Percentiles rank a stretch among this genome's conserved stretches.
Conservation (phyloP, 2,329 filamentous ascomycete genomes). For the Arthroderma uncinatum region DNA sequence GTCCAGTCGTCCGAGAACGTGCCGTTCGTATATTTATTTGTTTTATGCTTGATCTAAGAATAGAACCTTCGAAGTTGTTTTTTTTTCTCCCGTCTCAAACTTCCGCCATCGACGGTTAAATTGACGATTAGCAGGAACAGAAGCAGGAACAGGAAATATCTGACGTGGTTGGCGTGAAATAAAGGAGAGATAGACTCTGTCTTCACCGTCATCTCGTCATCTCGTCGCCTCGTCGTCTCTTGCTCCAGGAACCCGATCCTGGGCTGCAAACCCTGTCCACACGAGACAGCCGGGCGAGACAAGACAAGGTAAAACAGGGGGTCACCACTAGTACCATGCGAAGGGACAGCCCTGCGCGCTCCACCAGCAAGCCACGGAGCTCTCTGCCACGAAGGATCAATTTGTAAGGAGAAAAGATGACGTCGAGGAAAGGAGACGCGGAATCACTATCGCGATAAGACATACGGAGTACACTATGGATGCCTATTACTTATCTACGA, state of each 20-base stretch:
- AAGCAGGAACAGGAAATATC: background rate
- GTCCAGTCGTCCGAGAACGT: conserved; percentile 2
- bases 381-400: background rate
- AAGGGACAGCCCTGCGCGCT: background rate
- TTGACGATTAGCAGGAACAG: background rate
- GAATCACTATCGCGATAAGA: background rate
- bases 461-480: background rate
- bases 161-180: background rate
- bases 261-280: background rate
- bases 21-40: background rate
- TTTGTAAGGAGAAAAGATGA: background rate
- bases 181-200: background rate
- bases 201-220: background rate
- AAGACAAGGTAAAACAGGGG: conserved; percentile 2
- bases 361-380: background rate
- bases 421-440: too few species aligned
- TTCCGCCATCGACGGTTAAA: background rate
- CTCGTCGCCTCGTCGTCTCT: too few species aligned
- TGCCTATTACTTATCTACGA: background rate
- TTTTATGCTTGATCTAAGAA: conserved; percentile 1
- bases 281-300: background rate
- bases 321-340: background rate
- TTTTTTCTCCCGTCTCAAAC: background rate
- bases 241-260: background rate
- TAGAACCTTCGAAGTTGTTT: background rate